A percentile compares a stretch with the other conserved stretches of the same genome.
Conservation (phyloP, 306 rosid genomes). For the Luffa aegyptiaca region DNA sequence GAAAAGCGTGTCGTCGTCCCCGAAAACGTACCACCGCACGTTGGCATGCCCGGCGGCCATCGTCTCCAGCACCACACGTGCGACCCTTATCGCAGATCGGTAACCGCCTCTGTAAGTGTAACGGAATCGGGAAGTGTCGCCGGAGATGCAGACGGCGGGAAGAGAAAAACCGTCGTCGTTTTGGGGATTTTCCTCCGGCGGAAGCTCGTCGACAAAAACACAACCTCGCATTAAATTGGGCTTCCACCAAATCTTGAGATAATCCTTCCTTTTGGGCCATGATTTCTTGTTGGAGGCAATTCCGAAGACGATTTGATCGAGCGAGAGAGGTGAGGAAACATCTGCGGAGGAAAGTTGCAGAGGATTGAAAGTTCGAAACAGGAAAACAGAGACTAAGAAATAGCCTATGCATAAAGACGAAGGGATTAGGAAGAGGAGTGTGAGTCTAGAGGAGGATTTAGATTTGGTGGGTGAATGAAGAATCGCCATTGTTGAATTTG, state of each 20-base stretch:
- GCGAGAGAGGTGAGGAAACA: constrained; percentile 28
- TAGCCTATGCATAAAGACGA: constrained; percentile 45
- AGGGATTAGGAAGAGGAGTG: constrained; percentile 31
- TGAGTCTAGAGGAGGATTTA: constrained; percentile 20
- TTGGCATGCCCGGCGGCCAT: constrained; percentile 41
- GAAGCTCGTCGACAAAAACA: constrained; percentile 45
- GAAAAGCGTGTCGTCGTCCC: constrained; percentile 82
- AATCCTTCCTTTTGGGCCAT: constrained; percentile 59
- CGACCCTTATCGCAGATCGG: constrained; percentile 59
- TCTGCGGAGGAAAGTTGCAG: constrained; percentile 14
- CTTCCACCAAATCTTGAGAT: constrained; percentile 62
- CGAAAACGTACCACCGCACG: constrained; percentile 89
- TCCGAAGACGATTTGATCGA: constrained; percentile 71
- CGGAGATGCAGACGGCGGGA: constrained; percentile 59
- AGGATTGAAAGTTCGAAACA: constrained; percentile 20
- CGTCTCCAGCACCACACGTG: constrained; percentile 64
- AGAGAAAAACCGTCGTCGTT: constrained; percentile 29
- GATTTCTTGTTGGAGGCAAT: constrained; percentile 53
- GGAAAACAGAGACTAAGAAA: constrained; percentile 32
- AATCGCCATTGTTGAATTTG: constrained; percentile 32
- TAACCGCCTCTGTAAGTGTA: constrained; percentile 44
- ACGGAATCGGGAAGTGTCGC: constrained; percentile 60
- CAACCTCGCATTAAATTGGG: constrained; percentile 53
- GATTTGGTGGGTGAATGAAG: constrained; percentile 31
- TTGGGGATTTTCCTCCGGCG: constrained; percentile 14